Conservation (phyloP, 352 stramenopile species). For the Pythium periplocum region DNA sequence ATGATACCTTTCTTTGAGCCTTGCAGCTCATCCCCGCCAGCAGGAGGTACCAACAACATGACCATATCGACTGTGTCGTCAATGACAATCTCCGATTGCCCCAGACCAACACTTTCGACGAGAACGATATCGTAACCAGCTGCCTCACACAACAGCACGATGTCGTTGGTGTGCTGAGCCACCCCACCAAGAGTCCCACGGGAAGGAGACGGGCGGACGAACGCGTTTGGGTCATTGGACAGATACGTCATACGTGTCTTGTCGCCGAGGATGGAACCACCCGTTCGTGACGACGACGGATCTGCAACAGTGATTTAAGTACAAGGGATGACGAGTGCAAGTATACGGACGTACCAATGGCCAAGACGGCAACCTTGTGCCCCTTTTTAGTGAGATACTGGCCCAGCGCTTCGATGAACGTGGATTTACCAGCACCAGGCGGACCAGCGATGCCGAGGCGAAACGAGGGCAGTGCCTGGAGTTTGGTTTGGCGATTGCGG, state of each 20-base stretch:
- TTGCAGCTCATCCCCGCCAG: conserved; percentile 95
- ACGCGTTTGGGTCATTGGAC: conserved; percentile 88
- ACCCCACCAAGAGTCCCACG: conserved; percentile 75
- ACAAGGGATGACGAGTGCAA: not conserved
- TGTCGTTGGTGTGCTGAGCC: conserved; percentile 83
- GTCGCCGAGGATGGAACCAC: conserved; percentile 97
- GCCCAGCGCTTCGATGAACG: conserved; percentile 96
- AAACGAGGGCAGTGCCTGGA: conserved; percentile 47
- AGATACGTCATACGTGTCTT: conserved; percentile 97
- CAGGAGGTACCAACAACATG: conserved; percentile 93
- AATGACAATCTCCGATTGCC: conserved; percentile 97
- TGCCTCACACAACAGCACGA: conserved; percentile 93
- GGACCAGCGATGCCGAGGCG: conserved; percentile 89
- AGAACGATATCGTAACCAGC: conserved; percentile 94
- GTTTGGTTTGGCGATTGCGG: conserved; percentile 21
- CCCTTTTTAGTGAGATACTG: conserved; percentile 74
- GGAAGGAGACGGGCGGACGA: conserved; percentile 91
- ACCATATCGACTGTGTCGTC: conserved; percentile 96
- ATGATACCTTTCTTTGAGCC: conserved; percentile 99
- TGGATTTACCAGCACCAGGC: conserved; percentile 95
- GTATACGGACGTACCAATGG: conserved; percentile 52
- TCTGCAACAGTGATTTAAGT: conserved; percentile 36
- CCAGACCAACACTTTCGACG: conserved; percentile 97
- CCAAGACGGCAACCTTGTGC: conserved; percentile 92
- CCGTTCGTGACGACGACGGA: conserved; percentile 92